Conservation (phyloP, 345 rosid genomes). For the Gynandropsis gynandra region DNA sequence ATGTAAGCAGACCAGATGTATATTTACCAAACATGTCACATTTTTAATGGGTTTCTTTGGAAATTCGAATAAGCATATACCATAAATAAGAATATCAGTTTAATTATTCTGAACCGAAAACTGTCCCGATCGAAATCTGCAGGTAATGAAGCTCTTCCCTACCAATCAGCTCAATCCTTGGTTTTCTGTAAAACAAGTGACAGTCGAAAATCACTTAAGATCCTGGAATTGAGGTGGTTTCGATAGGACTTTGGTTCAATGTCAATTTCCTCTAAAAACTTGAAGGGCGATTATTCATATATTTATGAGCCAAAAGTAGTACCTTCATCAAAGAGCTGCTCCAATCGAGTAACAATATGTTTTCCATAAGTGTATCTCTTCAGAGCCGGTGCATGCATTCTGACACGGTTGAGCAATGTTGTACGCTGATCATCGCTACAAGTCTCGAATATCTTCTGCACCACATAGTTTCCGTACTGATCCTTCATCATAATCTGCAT, state of each 20-base stretch:
- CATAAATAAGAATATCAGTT: too few species aligned
- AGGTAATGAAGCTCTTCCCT: too few species aligned
- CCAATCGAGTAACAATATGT: constrained; percentile 66
- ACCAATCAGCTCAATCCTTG: not conserved
- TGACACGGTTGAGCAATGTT: constrained; percentile 36
- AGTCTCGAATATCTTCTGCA: constrained; percentile 56
- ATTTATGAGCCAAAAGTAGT: not conserved
- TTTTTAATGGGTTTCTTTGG: too few species aligned
- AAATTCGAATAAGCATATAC: too few species aligned
- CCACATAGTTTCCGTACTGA: constrained; percentile 67
- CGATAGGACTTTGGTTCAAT: too few species aligned
- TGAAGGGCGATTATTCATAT: too few species aligned
- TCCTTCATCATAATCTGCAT: constrained; percentile 63
- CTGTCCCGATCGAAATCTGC: too few species aligned
- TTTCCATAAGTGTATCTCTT: constrained; percentile 77
- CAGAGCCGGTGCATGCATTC: constrained; percentile 45
- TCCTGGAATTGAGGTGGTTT: too few species aligned
- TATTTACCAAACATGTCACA: too few species aligned
- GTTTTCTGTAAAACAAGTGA: not conserved
- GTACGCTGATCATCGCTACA: constrained; percentile 44
- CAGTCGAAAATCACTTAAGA: not conserved
- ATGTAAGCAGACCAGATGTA: too few species aligned
- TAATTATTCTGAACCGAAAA: too few species aligned
- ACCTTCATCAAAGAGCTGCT: constrained; percentile 56
- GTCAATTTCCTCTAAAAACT: not conserved